phyloP scores from a whole-genome alignment of 176 grass and related monocot genomes.

The Oryza officinalis region DNA sequence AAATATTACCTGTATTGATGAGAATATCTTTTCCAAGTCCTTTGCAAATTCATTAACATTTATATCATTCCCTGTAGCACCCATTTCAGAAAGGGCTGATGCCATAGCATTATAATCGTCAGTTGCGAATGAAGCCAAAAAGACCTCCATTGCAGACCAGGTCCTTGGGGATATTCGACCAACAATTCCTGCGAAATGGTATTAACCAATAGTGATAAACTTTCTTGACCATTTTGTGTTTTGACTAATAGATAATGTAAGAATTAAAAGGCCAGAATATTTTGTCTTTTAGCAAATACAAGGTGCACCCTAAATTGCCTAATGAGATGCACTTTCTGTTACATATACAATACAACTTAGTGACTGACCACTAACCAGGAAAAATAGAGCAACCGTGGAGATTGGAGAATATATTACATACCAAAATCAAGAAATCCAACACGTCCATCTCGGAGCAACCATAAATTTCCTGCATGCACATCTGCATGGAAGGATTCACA shows the following conservation, averaged over 20 bases:
- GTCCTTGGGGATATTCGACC: constrained; percentile 87
- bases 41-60: constrained; percentile 73
- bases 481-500: constrained; percentile 97
- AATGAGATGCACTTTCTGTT: not conserved
- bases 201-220: constrained; percentile 12
- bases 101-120: constrained; percentile 93
- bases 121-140: constrained; percentile 86
- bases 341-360: not conserved
- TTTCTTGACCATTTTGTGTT: not conserved
- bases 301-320: not conserved
- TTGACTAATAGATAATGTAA: not conserved
- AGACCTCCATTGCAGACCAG: constrained; percentile 94
- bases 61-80: constrained; percentile 86
- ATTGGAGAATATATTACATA: constrained; percentile 29
- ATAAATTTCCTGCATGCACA: constrained; percentile 96
- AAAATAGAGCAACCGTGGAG: not conserved
- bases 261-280: not conserved
- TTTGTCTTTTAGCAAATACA: not conserved
- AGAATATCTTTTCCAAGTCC: constrained; percentile 88
- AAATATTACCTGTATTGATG: constrained; percentile 83
- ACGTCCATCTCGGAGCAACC: constrained; percentile 91
- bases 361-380: not conserved
- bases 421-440: constrained; percentile 98
- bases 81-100: constrained; percentile 83
- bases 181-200: constrained; percentile 73